Evolutionary conservation across 306 rosid genomes (phyloP).

Genomic region (Trifolium repens): DNA sequence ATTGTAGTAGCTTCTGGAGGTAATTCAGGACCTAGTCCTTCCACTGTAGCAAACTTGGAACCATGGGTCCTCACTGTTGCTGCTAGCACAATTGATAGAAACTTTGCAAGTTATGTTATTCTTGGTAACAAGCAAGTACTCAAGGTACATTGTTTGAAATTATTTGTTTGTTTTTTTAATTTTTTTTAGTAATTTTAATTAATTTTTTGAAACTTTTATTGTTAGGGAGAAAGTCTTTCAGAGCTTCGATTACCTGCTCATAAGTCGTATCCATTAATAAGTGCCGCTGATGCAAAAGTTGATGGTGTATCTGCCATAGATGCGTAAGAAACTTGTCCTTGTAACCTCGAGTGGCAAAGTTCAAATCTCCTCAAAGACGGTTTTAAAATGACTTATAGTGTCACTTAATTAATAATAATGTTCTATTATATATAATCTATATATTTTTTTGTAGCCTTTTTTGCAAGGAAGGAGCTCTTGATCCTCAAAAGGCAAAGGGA

Average conservation of each 20-base stretch:
- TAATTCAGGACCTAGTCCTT: slow-evolving; percentile 50
- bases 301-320: not conserved
- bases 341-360: too few relatives aligned
- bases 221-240: slow-evolving; percentile 72
- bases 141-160: slow-evolving; percentile 34
- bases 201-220: not conserved
- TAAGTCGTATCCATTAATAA: slow-evolving; percentile 59
- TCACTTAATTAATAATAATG: not conserved
- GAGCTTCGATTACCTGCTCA: slow-evolving; percentile 37
- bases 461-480: slow-evolving; percentile 52
- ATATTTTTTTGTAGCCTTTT: slow-evolving; percentile 41
- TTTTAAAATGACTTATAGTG: not conserved
- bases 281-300: slow-evolving; percentile 42
- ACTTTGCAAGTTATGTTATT: slow-evolving; percentile 42
- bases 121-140: slow-evolving; percentile 56
- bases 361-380: too few relatives aligned
- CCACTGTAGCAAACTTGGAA: slow-evolving; percentile 38
- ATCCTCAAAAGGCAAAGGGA: slow-evolving; percentile 59
- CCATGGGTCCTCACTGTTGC: slow-evolving; percentile 74
- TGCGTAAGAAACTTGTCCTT: slow-evolving; percentile 46
- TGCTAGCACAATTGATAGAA: slow-evolving; percentile 73
- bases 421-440: not conserved
- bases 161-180: not conserved
- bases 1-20: slow-evolving; percentile 61
- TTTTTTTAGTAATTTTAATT: not conserved